Percentiles rank a stretch among this genome's conserved stretches.
Conservation (phyloP, 306 rosid genomes). For the Astragalus membranaceus region DNA sequence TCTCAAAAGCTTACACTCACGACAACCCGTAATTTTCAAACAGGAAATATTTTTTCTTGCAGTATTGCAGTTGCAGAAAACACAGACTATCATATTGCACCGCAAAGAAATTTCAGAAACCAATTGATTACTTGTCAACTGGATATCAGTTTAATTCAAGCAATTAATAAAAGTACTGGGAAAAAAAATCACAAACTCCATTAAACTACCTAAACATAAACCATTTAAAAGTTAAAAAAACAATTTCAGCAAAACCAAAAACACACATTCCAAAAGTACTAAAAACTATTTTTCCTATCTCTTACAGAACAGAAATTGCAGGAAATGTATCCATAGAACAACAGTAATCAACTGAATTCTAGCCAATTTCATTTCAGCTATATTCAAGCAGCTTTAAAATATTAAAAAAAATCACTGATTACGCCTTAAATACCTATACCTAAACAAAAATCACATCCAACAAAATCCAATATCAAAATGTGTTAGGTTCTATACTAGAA, state of each 20-base stretch:
- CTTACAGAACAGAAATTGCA: not conserved
- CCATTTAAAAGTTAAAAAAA: not conserved
- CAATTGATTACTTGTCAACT: not conserved
- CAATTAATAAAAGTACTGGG: not conserved
- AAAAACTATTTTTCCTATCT: not conserved
- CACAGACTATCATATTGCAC: not conserved
- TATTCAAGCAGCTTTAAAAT: not conserved
- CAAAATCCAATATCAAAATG: not conserved
- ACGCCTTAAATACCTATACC: not conserved
- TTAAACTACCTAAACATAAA: not conserved
- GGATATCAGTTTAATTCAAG: not conserved
- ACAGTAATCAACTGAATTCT: not conserved
- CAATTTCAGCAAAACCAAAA: not conserved
- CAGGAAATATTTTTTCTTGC: not conserved
- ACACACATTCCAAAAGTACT: not conserved
- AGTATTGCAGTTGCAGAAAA: not conserved
- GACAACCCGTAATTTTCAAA: not conserved
- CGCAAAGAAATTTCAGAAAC: not conserved
- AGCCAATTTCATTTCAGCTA: not conserved
- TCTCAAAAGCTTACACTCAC: not conserved
- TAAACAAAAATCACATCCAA: slow-evolving; percentile 1
- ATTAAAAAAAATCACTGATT: not conserved
- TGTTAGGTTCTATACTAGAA: not conserved
- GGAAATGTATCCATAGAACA: not conserved
- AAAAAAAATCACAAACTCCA: not conserved